A percentile compares a stretch with the other conserved stretches of the same genome.
phyloP scores from a whole-genome alignment of 345 rosid genomes.

The Boechera divaricarpa region DNA sequence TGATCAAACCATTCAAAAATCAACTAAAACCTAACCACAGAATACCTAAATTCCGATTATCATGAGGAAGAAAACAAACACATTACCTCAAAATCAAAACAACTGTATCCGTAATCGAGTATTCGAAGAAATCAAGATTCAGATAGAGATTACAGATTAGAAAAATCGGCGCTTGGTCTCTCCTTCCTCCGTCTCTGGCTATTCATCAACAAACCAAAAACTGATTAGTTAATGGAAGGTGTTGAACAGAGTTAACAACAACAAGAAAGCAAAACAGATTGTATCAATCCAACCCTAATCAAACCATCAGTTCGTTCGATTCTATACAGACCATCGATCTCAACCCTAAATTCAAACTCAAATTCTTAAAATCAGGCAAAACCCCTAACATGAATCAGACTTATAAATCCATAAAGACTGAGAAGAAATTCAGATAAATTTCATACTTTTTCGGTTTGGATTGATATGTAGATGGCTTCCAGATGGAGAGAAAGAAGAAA shows the following conservation, averaged over 20 bases:
- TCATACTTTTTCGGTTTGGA: too few relatives aligned
- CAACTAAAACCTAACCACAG: slow-evolving; percentile 4
- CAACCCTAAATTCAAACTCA: neutral
- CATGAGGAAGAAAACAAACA: neutral
- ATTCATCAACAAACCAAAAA: slow-evolving; percentile 1
- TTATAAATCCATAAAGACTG: too few relatives aligned
- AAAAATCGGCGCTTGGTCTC: neutral
- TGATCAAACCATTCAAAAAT: neutral
- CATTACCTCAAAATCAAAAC: slow-evolving; percentile 9
- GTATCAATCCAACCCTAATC: neutral
- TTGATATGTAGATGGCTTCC: too few relatives aligned
- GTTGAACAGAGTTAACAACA: neutral
- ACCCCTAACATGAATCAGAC: too few relatives aligned
- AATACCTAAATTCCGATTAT: neutral
- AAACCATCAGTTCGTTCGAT: neutral
- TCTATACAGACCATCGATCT: too few relatives aligned
- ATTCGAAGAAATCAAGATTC: slow-evolving; percentile 6
- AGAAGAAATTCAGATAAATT: too few relatives aligned
- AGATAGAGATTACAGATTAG: too few relatives aligned
- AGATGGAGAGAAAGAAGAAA: neutral
- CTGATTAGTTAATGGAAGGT: neutral
- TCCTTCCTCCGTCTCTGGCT: slow-evolving; percentile 10
- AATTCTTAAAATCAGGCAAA: too few relatives aligned
- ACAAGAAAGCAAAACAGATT: slow-evolving; percentile 1
- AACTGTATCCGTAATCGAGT: neutral